A percentile compares a stretch with the other conserved stretches of the same genome.
Conservation (phyloP, 1,139 yeast genomes). For the Starmera stellimalicola region DNA sequence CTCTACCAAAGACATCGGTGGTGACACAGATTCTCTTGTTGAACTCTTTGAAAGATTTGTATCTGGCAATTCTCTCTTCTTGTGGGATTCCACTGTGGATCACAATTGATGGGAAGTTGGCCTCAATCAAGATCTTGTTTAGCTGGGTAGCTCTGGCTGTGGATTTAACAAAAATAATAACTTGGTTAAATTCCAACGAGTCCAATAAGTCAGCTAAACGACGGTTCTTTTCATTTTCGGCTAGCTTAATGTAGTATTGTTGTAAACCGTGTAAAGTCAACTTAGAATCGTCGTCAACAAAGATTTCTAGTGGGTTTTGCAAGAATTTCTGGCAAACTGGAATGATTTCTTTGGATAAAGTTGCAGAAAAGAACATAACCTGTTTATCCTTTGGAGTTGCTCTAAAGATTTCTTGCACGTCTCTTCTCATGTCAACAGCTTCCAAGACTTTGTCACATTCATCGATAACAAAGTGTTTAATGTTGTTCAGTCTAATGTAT, state of each 20-base stretch:
- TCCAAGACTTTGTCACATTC: conserved; percentile 98
- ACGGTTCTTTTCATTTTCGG: conserved; percentile 89
- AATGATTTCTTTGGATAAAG: conserved; percentile 88
- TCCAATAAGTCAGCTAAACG: conserved; percentile 89
- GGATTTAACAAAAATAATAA: conserved; percentile 89
- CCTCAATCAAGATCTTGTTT: conserved; percentile 80
- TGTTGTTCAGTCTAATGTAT: conserved; percentile 75
- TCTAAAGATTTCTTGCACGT: conserved; percentile 96
- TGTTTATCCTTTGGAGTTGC: conserved; percentile 98
- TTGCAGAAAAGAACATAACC: conserved; percentile 99
- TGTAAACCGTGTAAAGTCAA: conserved; percentile 96
- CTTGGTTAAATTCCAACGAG: conserved; percentile 95
- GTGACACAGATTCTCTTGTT: conserved; percentile 98
- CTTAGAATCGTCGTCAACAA: conserved; percentile 96
- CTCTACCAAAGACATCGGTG: conserved; percentile 98
- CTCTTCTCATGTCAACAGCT: conserved; percentile 91
- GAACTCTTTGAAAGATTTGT: conserved; percentile 94
- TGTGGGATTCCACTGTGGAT: conserved; percentile 95
- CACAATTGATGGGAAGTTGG: conserved; percentile 95
- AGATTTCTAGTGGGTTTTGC: conserved; percentile 96
- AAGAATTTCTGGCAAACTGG: conserved; percentile 96
- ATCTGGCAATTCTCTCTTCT: conserved; percentile 96
- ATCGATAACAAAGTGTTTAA: conserved; percentile 92
- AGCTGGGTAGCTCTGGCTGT: conserved; percentile 89
- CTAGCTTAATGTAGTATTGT: conserved; percentile 86